phyloP scores from a whole-genome alignment of 1,284 basidiomycete genomes.

The Ustilago loliicola region DNA sequence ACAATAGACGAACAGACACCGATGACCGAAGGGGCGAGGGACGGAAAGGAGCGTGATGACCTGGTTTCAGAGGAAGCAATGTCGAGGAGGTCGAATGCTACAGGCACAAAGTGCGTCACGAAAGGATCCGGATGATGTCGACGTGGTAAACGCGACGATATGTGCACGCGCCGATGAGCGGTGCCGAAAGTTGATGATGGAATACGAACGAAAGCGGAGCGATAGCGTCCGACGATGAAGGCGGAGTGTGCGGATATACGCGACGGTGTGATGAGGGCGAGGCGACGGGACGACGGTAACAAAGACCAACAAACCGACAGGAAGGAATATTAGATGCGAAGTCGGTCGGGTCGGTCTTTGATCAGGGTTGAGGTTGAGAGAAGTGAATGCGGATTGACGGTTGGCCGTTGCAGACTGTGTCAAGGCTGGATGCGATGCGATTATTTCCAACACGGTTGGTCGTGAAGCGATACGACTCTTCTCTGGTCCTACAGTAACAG shows the following conservation, averaged over 20 bases:
- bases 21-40: too few species aligned
- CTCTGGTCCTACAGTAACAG: too few species aligned
- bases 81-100: not conserved
- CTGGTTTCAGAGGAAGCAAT: slow-evolving; percentile 13
- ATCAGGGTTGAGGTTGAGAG: slow-evolving; percentile 18
- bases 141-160: slow-evolving; percentile 25
- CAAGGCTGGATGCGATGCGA: slow-evolving; percentile 13
- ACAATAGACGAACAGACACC: not conserved
- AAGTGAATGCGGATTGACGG: slow-evolving; percentile 16
- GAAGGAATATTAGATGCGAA: slow-evolving; percentile 28
- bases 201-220: not conserved
- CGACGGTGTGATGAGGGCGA: slow-evolving; percentile 10
- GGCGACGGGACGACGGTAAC: slow-evolving; percentile 14
- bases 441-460: slow-evolving; percentile 20
- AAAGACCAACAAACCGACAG: slow-evolving; percentile 19
- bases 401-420: slow-evolving; percentile 10
- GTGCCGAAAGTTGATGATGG: not conserved
- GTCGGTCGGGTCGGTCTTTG: slow-evolving; percentile 9
- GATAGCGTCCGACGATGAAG: slow-evolving; percentile 4
- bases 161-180: slow-evolving; percentile 22
- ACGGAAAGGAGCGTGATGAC: slow-evolving; percentile 10
- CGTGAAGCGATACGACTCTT: slow-evolving; percentile 3
- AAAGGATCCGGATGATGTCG: not conserved
- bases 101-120: slow-evolving; percentile 4
- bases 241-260: not conserved